Conservation (phyloP, 1,284 basidiomycete species). For the Papiliotrema terrestris region DNA sequence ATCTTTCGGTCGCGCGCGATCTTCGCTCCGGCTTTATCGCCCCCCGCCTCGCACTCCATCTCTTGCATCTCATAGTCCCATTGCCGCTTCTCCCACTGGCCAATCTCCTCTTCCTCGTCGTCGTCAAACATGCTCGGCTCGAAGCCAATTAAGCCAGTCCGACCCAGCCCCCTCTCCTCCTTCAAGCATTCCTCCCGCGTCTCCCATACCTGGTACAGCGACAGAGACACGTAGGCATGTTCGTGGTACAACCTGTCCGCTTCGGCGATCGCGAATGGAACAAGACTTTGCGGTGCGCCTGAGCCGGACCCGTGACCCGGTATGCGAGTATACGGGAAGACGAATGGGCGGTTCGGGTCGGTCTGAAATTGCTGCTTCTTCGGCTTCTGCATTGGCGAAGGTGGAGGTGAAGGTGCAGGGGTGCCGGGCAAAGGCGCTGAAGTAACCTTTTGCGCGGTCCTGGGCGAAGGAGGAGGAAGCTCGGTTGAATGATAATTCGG, state of each 20-base stretch:
- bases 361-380: conserved; percentile 99
- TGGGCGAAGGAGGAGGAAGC: conserved; percentile 25
- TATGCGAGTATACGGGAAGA: conserved; percentile 84
- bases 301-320: conserved; percentile 15
- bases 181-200: conserved; percentile 92
- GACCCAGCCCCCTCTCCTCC: conserved; percentile 79
- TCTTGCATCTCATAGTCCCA: conserved; percentile 62
- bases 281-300: conserved; percentile 52
- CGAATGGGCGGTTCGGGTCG: conserved; percentile 88
- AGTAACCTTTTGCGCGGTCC: conserved; percentile 20
- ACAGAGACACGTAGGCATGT: conserved; percentile 86
- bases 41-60: conserved; percentile 50
- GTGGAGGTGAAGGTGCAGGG: conserved; percentile 84
- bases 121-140: conserved; percentile 30
- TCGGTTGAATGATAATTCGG: conserved; percentile 71
- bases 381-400: conserved; percentile 69
- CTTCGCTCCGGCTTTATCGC: conserved; percentile 58
- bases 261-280: conserved; percentile 93
- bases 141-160: conserved; percentile 56
- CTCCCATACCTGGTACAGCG: conserved; percentile 91
- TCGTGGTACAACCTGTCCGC: conserved; percentile 85
- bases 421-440: conserved; percentile 60
- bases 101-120: conserved; percentile 46
- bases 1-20: conserved; percentile 66
- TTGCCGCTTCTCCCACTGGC: conserved; percentile 58